Conservation (phyloP, 495 filamentous ascomycete genomes). For the Pyrenula massariospora region DNA sequence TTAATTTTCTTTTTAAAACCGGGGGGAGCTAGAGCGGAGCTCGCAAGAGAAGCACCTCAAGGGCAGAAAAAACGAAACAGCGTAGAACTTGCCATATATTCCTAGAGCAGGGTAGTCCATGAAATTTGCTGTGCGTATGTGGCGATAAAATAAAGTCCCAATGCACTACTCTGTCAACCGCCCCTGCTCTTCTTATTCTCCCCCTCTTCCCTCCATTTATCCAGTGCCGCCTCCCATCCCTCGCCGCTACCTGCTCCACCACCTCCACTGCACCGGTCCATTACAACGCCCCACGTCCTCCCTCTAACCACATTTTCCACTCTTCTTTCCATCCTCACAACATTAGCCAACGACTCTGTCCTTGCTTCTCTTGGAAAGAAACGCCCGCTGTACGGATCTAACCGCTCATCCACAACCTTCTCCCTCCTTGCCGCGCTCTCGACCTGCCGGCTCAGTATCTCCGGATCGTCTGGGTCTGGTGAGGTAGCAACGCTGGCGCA, state of each 20-base stretch:
- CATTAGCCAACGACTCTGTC: constrained; percentile 65
- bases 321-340: constrained; percentile 72
- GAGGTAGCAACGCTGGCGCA: constrained; percentile 81
- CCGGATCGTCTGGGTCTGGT: constrained; percentile 82
- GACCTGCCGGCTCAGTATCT: constrained; percentile 52
- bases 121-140: no score
- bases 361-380: constrained; percentile 76
- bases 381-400: constrained; percentile 84
- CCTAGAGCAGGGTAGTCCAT: no score
- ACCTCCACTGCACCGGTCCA: constrained; percentile 48
- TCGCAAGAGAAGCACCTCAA: no score
- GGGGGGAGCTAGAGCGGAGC: no score
- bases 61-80: no score
- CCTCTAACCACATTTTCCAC: constrained; percentile 81
- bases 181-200: constrained; percentile 7
- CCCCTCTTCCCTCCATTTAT: constrained; percentile 45
- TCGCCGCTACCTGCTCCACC: constrained; percentile 2
- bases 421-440: constrained; percentile 63
- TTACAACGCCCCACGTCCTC: constrained; percentile 74
- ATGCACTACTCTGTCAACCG: no score
- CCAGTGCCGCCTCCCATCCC: constrained; percentile 52
- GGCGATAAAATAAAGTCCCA: no score
- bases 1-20: no score
- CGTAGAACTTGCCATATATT: no score
- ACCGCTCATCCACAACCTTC: constrained; percentile 70